Base-by-base conservation (phyloP, 2,329 filamentous ascomycete genomes). In the Beauveria australis region DNA sequence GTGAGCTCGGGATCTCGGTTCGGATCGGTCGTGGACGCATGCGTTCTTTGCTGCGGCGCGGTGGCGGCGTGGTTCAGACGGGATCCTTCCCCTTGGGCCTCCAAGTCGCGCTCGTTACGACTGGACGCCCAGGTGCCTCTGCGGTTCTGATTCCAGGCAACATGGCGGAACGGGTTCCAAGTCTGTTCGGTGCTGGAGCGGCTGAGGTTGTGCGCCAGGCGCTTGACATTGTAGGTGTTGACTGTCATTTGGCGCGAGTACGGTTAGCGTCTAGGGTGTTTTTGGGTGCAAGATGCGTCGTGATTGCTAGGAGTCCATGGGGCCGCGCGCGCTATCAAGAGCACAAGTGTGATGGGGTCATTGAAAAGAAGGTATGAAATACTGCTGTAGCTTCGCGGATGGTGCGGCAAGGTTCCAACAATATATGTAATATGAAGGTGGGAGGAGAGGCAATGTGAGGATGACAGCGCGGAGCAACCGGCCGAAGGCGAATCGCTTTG, bases 121-220 rank as follows among this genome's bases (percentile, higher is more conserved):
- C 69, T 67, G 74, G 65, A 52, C 64, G 75, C 73, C 70, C 69
- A 78, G 5, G 75, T 76, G 41, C 67, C 67, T 33, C 69, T 67
- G 30, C 70, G 71, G 14, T 62, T 63, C 55, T 65, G 69, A 18
- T 68, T 68, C 72, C 73, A 76, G 24, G 68, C 64, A n/a, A 76
- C 70, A 61, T 76, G 76, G 9, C 75, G 73, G 57, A 80, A 80
- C 8, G 75, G 76, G 33, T 79, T 80, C 72, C 74, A 78, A 24
- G 68, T 66, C 24, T 75, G 71, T 60, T 75, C 72, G 54, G 68
- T 64, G 59, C 71, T 71, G 41, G 73, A 69, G 60, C 78, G 75
- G 55, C 77, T 76, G 48, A 78, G 66, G 24, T 64, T 71, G 62
- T 77, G 76, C 62, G 79, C 79, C 61, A 72, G 69, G 62, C 74